Evolutionary conservation across 768 basidiomycete genomes (phyloP), one percentile per base, ranked within the genome.

Genomic region (Psilocybe subaeruginosa): DNA sequence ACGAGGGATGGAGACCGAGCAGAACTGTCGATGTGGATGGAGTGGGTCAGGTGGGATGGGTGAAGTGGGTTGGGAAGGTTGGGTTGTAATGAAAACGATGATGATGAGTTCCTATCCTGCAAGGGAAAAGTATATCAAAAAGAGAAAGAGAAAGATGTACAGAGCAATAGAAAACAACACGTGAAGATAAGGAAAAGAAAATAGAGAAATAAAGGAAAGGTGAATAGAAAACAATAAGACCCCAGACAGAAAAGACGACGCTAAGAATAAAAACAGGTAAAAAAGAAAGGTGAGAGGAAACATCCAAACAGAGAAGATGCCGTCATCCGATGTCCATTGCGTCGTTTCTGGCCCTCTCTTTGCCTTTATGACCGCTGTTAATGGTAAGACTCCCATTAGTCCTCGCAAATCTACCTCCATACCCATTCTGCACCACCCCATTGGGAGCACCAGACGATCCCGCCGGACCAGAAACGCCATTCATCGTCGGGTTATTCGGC

Each of bases 321-420:
- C 27, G 31, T 81, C 72, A 89, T 68, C 87, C 86, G 60, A 90
- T 78, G 71, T 90, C 88, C 89, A 91, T 91, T 64, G 80, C 85
- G 66, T 89, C 86, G 37, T 76, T 79, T 53, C 73, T 75, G 19
- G 76, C 82, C 59, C 76, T 79, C 62, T 77, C 82, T 73, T 86
- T 86, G 43, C 82, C 81, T 72, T 82, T 84, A 57, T 68, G 71
- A 63, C 68, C 73, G 41, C 66, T 70, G 53, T 65, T 72, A 49
- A 58, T 69, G 51, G 61, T 70, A 65, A 73, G 72, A 74, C 43
- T 50, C n/a, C 7, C 30, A n/a, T 50, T 37, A 27, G 39, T 33
- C 39, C 37, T 49, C 11, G 57, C 49, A 30, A 47, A 49, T 17
- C 56, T 54, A 27, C 39, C 54, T 46, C 54, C 52, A 37, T 41